Evolutionary conservation across 2,329 filamentous ascomycete species (phyloP).

Genomic region (Triangularia setosa): DNA sequence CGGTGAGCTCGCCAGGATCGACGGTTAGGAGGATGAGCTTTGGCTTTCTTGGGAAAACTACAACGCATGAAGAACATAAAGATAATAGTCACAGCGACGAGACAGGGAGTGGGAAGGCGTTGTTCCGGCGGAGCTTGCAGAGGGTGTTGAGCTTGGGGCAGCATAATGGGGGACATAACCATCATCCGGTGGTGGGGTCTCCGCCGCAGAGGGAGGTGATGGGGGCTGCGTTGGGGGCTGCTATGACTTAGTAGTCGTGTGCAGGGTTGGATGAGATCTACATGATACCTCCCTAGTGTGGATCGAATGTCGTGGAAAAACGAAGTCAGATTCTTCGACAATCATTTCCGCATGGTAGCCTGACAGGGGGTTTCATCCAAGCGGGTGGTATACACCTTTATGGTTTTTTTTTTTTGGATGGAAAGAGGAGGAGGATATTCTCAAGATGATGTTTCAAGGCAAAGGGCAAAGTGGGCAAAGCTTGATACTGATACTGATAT

Average conservation of each 20-base stretch:
- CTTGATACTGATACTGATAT: background rate
- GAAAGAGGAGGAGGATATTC: background rate
- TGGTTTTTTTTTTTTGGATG: background rate
- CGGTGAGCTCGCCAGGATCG: conserved; percentile 12
- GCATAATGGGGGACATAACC: conserved; percentile 7
- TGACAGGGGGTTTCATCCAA: background rate
- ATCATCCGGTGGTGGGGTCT: background rate
- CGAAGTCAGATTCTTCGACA: no score
- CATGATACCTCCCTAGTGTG: background rate
- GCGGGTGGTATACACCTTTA: no score
- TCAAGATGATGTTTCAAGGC: background rate
- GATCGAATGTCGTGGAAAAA: no score
- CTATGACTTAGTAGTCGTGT: background rate
- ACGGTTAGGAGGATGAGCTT: conserved; percentile 26
- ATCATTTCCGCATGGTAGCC: no score
- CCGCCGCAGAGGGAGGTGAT: conserved; percentile 15
- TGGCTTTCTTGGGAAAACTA: conserved; percentile 17
- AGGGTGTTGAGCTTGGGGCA: conserved; percentile 42
- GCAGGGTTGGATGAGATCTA: background rate
- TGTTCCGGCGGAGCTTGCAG: conserved; percentile 43
- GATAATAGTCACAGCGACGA: conserved; percentile 16
- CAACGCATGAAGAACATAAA: conserved; percentile 2
- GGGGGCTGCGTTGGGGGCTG: conserved; percentile 7
- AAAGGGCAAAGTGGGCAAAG: background rate
- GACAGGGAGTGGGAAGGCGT: conserved; percentile 15